Conservation (phyloP, 108 stramenopile genomes). For the Hondaea fermentalgiana region DNA sequence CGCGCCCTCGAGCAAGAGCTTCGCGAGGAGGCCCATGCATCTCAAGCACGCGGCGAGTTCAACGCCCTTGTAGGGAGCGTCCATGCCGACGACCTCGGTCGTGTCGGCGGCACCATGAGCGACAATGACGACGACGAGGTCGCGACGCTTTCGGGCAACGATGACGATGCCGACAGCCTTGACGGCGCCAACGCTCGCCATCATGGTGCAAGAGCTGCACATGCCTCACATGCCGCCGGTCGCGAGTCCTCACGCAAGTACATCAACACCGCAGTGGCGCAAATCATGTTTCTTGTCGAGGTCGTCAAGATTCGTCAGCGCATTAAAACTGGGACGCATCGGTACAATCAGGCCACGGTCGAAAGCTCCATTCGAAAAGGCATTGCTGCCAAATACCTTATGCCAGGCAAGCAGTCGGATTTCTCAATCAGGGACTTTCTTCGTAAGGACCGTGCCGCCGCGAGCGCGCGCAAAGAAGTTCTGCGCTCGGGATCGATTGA, state of each 20-base stretch:
- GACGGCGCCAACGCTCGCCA: background rate
- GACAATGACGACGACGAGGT: background rate
- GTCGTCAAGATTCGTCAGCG: slow-evolving; percentile 6
- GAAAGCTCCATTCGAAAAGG: background rate
- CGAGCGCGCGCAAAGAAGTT: background rate
- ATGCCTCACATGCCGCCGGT: too few species aligned
- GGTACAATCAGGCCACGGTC: background rate
- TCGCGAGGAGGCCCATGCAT: background rate
- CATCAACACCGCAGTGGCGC: background rate
- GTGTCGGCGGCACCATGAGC: background rate
- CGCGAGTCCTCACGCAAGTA: background rate
- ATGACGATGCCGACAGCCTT: background rate
- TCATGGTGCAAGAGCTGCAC: too few species aligned
- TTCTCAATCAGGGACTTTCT: background rate
- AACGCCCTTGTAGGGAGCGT: background rate
- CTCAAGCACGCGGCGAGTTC: background rate
- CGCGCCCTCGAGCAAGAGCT: background rate
- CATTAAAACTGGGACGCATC: background rate
- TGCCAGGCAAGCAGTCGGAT: background rate
- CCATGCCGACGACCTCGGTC: background rate
- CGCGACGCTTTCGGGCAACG: background rate
- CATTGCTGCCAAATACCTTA: background rate
- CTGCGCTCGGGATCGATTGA: background rate
- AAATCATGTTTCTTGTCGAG: slow-evolving; percentile 5
- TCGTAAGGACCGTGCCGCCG: background rate